phyloP scores from a whole-genome alignment of 2,329 filamentous ascomycete species.

The Aspergillus quadrilineatus region DNA sequence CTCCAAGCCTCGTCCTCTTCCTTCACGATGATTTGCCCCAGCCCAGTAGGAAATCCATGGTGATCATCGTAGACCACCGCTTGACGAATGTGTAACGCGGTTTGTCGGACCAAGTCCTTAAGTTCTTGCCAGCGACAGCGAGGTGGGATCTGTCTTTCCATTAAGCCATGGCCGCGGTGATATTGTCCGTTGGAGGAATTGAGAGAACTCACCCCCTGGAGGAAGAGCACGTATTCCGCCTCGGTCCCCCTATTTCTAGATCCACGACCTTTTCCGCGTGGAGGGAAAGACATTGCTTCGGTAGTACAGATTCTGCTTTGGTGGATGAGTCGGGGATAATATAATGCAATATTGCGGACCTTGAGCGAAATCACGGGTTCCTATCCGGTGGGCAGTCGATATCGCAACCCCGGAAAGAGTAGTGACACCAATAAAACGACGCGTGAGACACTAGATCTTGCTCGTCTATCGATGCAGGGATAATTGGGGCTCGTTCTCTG shows the following conservation, averaged over 20 bases:
- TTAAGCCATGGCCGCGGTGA: slow-evolving; percentile 13
- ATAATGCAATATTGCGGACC: not conserved
- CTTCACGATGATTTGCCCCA: slow-evolving; percentile 47
- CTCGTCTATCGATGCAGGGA: not conserved
- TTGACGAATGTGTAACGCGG: slow-evolving; percentile 45
- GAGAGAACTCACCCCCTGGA: slow-evolving; percentile 40
- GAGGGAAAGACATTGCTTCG: slow-evolving; percentile 31
- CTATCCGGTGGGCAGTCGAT: slow-evolving; percentile 5
- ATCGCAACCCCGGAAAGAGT: slow-evolving; percentile 1
- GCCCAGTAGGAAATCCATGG: slow-evolving; percentile 43
- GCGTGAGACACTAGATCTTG: not conserved
- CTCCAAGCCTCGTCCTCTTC: slow-evolving; percentile 47
- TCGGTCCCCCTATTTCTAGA: slow-evolving; percentile 35
- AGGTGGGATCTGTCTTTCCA: slow-evolving; percentile 36
- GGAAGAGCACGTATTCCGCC: slow-evolving; percentile 47
- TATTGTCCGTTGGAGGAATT: not conserved
- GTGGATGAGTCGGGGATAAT: not conserved
- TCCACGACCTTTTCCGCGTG: slow-evolving; percentile 33
- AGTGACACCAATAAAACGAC: not conserved
- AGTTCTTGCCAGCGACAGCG: slow-evolving; percentile 48
- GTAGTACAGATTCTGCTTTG: not conserved
- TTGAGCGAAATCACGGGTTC: not conserved
- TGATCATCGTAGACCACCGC: slow-evolving; percentile 47
- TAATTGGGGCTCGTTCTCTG: not conserved
- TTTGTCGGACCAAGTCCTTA: slow-evolving; percentile 47